A percentile compares a stretch with the other conserved stretches of the same genome.
phyloP scores from a whole-genome alignment of 2,329 filamentous ascomycete genomes.

The Parafenestella ontariensis region DNA sequence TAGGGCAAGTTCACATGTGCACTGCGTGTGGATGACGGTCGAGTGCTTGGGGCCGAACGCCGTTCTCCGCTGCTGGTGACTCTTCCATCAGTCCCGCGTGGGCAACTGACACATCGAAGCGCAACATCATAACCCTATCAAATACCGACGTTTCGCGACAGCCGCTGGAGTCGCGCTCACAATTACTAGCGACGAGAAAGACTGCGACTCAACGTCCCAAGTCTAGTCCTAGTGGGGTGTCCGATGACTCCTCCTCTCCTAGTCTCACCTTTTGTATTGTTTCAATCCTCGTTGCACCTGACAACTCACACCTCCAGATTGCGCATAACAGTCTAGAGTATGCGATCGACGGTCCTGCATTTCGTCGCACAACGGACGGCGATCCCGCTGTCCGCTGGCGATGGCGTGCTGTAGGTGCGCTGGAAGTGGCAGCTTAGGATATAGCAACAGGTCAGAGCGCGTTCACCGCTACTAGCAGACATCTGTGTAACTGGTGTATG shows the following conservation, averaged over 20 bases:
- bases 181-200: neutral
- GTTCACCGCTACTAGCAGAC: neutral
- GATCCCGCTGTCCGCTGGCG: slow-evolving; percentile 4
- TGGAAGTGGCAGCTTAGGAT: neutral
- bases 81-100: slow-evolving; percentile 1
- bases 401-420: neutral
- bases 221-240: neutral
- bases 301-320: slow-evolving; percentile 2
- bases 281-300: neutral
- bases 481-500: neutral
- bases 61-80: neutral
- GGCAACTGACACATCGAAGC: slow-evolving; percentile 1
- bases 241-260: neutral
- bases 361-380: neutral
- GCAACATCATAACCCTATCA: neutral
- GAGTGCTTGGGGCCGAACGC: neutral
- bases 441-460: neutral
- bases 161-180: slow-evolving; percentile 1
- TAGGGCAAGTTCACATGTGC: slow-evolving; percentile 2
- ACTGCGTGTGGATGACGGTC: neutral
- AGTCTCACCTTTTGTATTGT: neutral
- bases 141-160: neutral
- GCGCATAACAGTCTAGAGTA: neutral
- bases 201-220: neutral
- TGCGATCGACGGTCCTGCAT: slow-evolving; percentile 6